phyloP scores from a whole-genome alignment of 441 rosid genomes.

The Syzygium malaccense region DNA sequence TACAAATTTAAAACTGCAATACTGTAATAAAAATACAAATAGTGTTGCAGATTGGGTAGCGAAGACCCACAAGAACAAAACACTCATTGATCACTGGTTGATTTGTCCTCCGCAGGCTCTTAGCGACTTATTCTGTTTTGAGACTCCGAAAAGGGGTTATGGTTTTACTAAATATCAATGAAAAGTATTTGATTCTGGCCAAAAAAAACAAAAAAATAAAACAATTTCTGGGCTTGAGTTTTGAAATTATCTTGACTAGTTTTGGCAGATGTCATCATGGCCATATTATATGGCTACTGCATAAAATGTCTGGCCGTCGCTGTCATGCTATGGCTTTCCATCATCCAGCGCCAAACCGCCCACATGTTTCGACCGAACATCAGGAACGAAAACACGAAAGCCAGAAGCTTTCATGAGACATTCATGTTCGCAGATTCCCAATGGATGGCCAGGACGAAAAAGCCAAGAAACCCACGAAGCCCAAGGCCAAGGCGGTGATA shows the following conservation, averaged over 20 bases:
- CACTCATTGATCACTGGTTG: no score
- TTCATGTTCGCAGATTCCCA: not conserved
- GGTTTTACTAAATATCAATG: no score
- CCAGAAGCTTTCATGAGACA: not conserved
- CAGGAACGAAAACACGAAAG: not conserved
- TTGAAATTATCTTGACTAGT: not conserved
- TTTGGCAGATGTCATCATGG: not conserved
- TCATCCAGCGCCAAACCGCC: not conserved
- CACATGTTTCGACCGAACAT: not conserved
- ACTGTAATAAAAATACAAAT: no score
- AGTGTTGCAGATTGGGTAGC: no score
- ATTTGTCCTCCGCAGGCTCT: no score
- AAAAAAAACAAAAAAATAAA: no score
- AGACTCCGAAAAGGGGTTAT: no score
- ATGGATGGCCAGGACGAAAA: not conserved
- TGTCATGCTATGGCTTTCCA: not conserved
- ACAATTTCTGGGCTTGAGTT: not conserved
- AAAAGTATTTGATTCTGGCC: no score
- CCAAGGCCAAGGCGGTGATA: slow-evolving; percentile 3
- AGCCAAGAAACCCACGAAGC: not conserved
- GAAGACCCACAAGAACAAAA: no score
- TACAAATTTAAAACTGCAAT: no score
- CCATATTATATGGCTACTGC: not conserved
- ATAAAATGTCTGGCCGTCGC: not conserved
- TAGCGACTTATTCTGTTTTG: no score